Percentiles rank a stretch among this genome's conserved stretches.
These are phyloP conservation scores for Multifurca ochricompacta DNA, from an alignment of 768 basidiomycete species.

Conservation along the genomic window DNA sequence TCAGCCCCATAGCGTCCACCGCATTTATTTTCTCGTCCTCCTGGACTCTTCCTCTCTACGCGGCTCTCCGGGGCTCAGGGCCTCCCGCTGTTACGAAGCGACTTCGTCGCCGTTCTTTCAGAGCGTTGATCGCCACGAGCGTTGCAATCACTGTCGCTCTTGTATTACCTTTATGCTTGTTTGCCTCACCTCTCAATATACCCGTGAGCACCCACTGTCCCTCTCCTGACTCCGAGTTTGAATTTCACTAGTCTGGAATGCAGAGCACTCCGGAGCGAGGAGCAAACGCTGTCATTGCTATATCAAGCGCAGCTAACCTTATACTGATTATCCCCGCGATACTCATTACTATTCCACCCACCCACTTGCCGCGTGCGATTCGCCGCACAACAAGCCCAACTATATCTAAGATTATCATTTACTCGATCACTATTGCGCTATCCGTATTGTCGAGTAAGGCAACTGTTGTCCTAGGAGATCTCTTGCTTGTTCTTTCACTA, in stretches of 20 bases:
- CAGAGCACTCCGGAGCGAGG: slow-evolving; percentile 26
- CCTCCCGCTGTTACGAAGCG: slow-evolving; percentile 36
- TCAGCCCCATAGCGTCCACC: slow-evolving; percentile 38
- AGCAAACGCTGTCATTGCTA: slow-evolving; percentile 32
- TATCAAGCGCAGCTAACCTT: slow-evolving; percentile 45
- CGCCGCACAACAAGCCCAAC: slow-evolving; percentile 38
- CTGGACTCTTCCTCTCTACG: slow-evolving; percentile 57
- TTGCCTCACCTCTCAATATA: slow-evolving; percentile 38
- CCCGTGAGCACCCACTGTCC: slow-evolving; percentile 29
- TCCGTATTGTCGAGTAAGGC: slow-evolving; percentile 37
- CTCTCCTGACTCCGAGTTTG: slow-evolving; percentile 2
- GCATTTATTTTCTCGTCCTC: slow-evolving; percentile 62
- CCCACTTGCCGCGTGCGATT: slow-evolving; percentile 39
- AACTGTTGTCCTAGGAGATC: slow-evolving; percentile 38
- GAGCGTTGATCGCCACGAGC: slow-evolving; percentile 45
- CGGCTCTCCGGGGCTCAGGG: slow-evolving; percentile 43
- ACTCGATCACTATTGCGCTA: slow-evolving; percentile 35
- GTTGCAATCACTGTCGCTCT: slow-evolving; percentile 41
- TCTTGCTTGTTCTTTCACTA: slow-evolving; percentile 44
- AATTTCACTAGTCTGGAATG: slow-evolving; percentile 10
- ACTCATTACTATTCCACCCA: slow-evolving; percentile 46
- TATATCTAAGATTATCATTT: slow-evolving; percentile 38
- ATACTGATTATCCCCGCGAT: slow-evolving; percentile 52
- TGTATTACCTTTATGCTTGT: slow-evolving; percentile 51
- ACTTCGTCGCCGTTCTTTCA: slow-evolving; percentile 48